Evolutionary conservation across 306 rosid genomes (phyloP), one percentile per base, ranked within the genome.

Genomic region (Malus sylvestris): DNA sequence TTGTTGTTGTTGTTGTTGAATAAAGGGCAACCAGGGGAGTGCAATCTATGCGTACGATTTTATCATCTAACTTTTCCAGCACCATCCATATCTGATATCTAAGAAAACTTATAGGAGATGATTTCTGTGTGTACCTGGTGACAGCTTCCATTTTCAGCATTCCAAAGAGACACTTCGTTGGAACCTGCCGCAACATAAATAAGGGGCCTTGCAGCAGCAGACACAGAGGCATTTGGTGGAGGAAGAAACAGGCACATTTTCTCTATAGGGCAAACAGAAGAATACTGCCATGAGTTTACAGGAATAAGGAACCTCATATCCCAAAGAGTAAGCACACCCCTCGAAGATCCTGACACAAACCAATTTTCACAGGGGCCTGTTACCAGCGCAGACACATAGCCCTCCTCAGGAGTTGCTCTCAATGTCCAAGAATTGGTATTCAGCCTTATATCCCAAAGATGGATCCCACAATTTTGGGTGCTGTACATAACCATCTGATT

Each of bases 131-230:
- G 73, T 82, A 93, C 98, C 98, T 92, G 97, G 88, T 92, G 98
- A 84, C 98, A 95, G 82, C 91, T 95, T 72, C 93, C 90, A 84
- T 89, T 93, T 83, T 95, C 98, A 63, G 97, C 97, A 88, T 95
- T 95, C 98, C 98, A 95, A 78, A 95, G 98, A 70, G 97, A 92
- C 82, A 95, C 97, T 88, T 95, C 97, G 79, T 88, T 90, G 84
- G 91, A 92, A 53, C 98, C 98, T 42, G 97, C 97, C 38, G 97
- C 94, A 75, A 95, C 97, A 83, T 90, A 95, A 78, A 95, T 88
- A 84, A 92, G 97, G 79, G 98, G 98, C 83, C 97, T 89, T 60
- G 88, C 87, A 74, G 89, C 78, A 77, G 93, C 82, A 84, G 98
- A 82, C 67, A 80, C 51, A 80, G 96, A 79, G 67, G 90, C 86